Evolutionary conservation across 2,329 filamentous ascomycete species (phyloP).

Genomic region (Dactylonectria estremocensis): DNA sequence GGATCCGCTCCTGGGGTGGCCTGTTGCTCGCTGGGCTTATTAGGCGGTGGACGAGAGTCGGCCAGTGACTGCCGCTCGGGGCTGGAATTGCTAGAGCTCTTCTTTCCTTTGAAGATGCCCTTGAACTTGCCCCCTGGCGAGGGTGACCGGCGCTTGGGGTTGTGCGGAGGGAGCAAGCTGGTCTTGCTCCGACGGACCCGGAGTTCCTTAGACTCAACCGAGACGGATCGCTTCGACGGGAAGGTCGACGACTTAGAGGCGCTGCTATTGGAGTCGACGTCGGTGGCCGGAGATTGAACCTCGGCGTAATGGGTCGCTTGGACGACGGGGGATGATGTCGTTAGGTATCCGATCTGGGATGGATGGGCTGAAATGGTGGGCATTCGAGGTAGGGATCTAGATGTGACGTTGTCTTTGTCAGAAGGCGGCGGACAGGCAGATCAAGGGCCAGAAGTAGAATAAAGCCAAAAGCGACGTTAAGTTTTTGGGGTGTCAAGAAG

Average conservation of each 20-base stretch:
- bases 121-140: slow-evolving; percentile 81
- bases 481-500: background rate
- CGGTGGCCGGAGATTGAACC: slow-evolving; percentile 38
- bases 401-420: slow-evolving; percentile 44
- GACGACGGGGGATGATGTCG: slow-evolving; percentile 78
- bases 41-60: slow-evolving; percentile 40
- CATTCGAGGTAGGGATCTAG: slow-evolving; percentile 49
- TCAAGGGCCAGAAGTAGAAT: slow-evolving; percentile 33
- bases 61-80: slow-evolving; percentile 39
- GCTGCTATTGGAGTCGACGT: slow-evolving; percentile 46
- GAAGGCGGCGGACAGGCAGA: slow-evolving; percentile 29
- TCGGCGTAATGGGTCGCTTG: slow-evolving; percentile 66
- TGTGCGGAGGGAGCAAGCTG: slow-evolving; percentile 48
- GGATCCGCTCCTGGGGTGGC: slow-evolving; percentile 38
- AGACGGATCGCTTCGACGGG: slow-evolving; percentile 44
- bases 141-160: slow-evolving; percentile 69
- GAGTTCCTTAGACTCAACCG: slow-evolving; percentile 44
- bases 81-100: slow-evolving; percentile 42
- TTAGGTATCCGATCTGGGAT: slow-evolving; percentile 78
- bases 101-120: slow-evolving; percentile 70
- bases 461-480: slow-evolving; percentile 36
- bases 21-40: slow-evolving; percentile 35
- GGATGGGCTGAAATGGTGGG: slow-evolving; percentile 66
- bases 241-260: slow-evolving; percentile 46
- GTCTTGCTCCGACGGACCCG: slow-evolving; percentile 48